These are phyloP conservation scores for Boletus reticulatus DNA, from an alignment of 768 basidiomycete species.

Conservation along the genomic window DNA sequence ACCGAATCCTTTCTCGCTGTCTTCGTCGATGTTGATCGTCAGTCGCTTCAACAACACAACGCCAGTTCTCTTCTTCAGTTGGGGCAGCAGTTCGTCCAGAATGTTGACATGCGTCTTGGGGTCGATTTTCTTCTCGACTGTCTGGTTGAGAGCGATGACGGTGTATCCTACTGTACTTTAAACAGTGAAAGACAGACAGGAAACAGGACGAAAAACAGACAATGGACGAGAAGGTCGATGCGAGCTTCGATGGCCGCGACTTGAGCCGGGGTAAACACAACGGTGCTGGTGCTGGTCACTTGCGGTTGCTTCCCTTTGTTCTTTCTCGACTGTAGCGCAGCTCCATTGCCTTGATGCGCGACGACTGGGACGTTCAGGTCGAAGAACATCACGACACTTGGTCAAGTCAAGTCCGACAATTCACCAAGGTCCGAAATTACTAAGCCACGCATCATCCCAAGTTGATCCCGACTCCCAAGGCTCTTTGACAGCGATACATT, in stretches of 20 bases:
- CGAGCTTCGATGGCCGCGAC: conserved; percentile 57
- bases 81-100: conserved; percentile 56
- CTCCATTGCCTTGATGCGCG: conserved; percentile 17
- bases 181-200: conserved; percentile 1
- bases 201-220: conserved; percentile 40
- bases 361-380: conserved; percentile 63
- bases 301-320: conserved; percentile 33
- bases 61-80: conserved; percentile 55
- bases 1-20: conserved; percentile 85
- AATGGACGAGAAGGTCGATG: conserved; percentile 68
- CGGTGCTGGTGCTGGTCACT: conserved; percentile 25
- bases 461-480: no score
- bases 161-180: conserved; percentile 75
- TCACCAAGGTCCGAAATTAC: neutral
- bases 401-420: no score
- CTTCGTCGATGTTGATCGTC: conserved; percentile 78
- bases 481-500: no score
- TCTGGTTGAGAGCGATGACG: conserved; percentile 75
- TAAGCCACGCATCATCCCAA: no score
- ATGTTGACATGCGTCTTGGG: conserved; percentile 66
- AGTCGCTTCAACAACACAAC: conserved; percentile 71
- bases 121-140: conserved; percentile 68
- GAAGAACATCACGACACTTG: conserved; percentile 48
- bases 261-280: conserved; percentile 53
- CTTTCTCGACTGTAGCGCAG: conserved; percentile 22